Base-by-base conservation (phyloP, 2,329 filamentous ascomycete species). In the Pestalotiopsis sp. region DNA sequence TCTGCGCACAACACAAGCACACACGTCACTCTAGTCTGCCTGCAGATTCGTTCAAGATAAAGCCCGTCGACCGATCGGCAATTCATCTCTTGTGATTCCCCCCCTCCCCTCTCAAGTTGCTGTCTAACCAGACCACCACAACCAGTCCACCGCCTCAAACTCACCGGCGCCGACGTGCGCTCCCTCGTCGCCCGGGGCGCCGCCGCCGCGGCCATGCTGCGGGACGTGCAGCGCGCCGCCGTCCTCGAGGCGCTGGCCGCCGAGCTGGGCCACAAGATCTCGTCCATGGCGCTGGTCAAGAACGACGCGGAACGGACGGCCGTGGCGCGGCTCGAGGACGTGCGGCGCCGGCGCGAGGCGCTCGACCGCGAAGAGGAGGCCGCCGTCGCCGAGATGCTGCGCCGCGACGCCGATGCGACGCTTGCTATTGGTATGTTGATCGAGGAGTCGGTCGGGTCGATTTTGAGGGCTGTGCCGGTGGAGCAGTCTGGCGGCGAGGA, bases 351-450 rank as follows among this genome's bases (percentile, higher is more conserved):
- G 68, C 77, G 80, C 57, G 77, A 78, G 67, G 80, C 81, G 69
- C 73, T 82, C 7, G 79, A 80, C 67, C 76, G 72, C 66, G 73
- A 77, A 63, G 81, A 82, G 68, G 72, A 65, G 57, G 74, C 75
- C 7, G 56, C 78, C 2, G 68, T 77, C n/a, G 70, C 68, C 3
- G 74, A 67, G n/a, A 77, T 78, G 71, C 56, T 77, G 63, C 68
- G 68, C 31, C 74, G 76, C 3, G 76, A 81, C 67, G 25, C 63
- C 11, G 75, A 79, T 61, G 76, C 78, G 57, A 78, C 74, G 61
- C 38, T 31, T 2, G 66, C 79, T 4, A 72, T 79, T 12, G 78
- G 78, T 17, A 68, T 66, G 2, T 71, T 80, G 36, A 67, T 81
- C 23, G 73, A 79, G 66, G 72, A 76, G 13, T 76, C 72, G 2